Evolutionary conservation across 129 eudicot species (phyloP), one percentile per base, ranked within the genome.

Genomic region (Gnaphalium uliginosum): DNA sequence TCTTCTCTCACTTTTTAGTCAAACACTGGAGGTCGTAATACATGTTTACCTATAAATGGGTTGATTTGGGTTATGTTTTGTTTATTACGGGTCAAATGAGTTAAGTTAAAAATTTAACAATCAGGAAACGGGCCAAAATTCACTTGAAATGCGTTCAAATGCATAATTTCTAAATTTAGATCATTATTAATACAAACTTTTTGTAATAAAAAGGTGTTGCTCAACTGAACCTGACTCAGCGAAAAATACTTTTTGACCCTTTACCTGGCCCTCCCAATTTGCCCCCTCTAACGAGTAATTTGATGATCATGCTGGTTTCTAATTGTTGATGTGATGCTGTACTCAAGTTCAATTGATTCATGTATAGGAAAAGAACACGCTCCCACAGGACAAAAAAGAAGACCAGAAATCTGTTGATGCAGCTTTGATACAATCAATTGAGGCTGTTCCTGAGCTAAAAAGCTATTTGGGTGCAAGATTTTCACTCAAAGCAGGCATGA

Each of bases 341-440:
- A 19, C 60, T 54, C 26, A 22, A 56, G 61, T 21, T 56, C 25
- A n/a, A 5, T 56, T 56, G 5, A 46, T 54, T 56, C 8, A 30
- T 23, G 13, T 73, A 51, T 51, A 86, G 94, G 94, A 83, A 53
- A 83, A 86, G 74, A 79, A 58, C 29, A 72, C 27, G 8, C 88
- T 89, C 68, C 88, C 94, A 6, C 81, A 76, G 21, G 94, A 88
- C 59, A 88, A 86, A 72, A 88, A 88, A 41, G 90, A 88, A 22
- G 87, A 82, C 35, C 91, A 89, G 79, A 89, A 89, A 63, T 50
- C 85, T 6, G 84, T 89, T 4, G 96, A 89, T 59, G 84, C 79
- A 0, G 37, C 85, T 0, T 76, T 89, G 83, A 46, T 84, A 3
- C 71, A 82, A 25, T 66, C 84, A 4, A 61, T 89, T 15, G 96